phyloP scores from a whole-genome alignment of 2,329 filamentous ascomycete genomes.

The Furcasterigmium furcatum region DNA sequence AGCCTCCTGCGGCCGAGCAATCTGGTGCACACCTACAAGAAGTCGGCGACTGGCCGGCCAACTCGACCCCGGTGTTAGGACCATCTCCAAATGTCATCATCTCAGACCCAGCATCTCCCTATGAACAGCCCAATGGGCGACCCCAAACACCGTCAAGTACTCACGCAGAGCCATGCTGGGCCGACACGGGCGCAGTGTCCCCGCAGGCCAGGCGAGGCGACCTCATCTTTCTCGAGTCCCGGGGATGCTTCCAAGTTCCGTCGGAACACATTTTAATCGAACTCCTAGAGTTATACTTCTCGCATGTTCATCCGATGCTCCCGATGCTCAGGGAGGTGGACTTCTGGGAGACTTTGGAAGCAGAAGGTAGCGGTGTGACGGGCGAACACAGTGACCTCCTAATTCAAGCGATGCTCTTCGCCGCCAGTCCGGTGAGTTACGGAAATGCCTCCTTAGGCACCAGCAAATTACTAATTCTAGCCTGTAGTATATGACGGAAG shows the following conservation, averaged over 20 bases:
- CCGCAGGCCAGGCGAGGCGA: neutral
- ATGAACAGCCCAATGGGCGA: neutral
- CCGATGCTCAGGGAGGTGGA: conserved; percentile 12
- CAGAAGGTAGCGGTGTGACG: neutral
- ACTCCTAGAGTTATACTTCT: conserved; percentile 22
- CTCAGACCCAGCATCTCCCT: neutral
- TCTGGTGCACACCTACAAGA: neutral
- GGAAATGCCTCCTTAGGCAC: neutral
- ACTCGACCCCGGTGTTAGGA: neutral
- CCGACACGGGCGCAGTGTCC: neutral
- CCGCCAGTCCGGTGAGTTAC: neutral
- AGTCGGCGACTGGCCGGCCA: neutral
- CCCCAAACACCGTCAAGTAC: neutral
- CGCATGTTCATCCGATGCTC: conserved; percentile 23
- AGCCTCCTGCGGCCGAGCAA: neutral
- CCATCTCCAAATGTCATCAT: neutral
- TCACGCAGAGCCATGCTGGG: neutral
- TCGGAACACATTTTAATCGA: neutral
- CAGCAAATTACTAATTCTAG: neutral
- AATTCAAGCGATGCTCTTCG: conserved; percentile 1
- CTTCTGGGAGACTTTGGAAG: conserved; percentile 1
- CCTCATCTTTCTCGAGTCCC: neutral
- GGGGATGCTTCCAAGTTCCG: neutral
- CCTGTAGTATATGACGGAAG: neutral
- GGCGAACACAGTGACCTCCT: neutral